A percentile compares a stretch with the other conserved stretches of the same genome.
Conservation (phyloP, 306 rosid genomes). For the Trifolium fragiferum region DNA sequence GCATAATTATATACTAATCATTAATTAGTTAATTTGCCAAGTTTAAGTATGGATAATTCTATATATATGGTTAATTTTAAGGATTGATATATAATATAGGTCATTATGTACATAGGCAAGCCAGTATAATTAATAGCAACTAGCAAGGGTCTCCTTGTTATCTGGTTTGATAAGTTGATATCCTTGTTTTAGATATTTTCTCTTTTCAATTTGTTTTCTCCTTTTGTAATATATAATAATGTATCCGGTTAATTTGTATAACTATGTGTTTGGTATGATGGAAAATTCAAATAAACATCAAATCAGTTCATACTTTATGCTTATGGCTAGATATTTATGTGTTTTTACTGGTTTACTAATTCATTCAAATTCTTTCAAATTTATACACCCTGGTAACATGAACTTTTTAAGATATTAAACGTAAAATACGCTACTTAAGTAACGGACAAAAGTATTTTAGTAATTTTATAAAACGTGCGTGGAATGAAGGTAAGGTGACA, state of each 20-base stretch:
- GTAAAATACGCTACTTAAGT: no score
- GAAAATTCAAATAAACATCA: slow-evolving; percentile 4
- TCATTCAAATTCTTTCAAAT: no score
- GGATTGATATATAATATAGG: slow-evolving; percentile 13
- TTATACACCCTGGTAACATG: no score
- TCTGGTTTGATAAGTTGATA: slow-evolving; percentile 14
- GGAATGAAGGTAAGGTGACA: no score
- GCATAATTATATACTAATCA: slow-evolving; percentile 34
- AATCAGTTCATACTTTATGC: background rate
- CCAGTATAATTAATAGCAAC: slow-evolving; percentile 38
- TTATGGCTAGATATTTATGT: slow-evolving; percentile 1
- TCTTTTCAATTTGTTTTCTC: background rate
- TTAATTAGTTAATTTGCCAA: slow-evolving; percentile 21
- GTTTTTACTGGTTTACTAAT: background rate
- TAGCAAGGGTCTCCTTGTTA: slow-evolving; percentile 45
- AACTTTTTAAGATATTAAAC: no score
- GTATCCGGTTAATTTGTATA: slow-evolving; percentile 17
- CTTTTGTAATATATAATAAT: background rate
- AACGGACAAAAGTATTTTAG: no score
- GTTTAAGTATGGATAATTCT: slow-evolving; percentile 33
- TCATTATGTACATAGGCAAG: slow-evolving; percentile 47
- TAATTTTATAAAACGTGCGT: no score
- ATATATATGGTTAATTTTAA: slow-evolving; percentile 4
- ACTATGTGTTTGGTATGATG: slow-evolving; percentile 9
- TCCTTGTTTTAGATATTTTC: background rate